Percentiles rank a stretch among this genome's conserved stretches.
phyloP scores from a whole-genome alignment of 768 basidiomycete genomes.

The Floccularia luteovirens region DNA sequence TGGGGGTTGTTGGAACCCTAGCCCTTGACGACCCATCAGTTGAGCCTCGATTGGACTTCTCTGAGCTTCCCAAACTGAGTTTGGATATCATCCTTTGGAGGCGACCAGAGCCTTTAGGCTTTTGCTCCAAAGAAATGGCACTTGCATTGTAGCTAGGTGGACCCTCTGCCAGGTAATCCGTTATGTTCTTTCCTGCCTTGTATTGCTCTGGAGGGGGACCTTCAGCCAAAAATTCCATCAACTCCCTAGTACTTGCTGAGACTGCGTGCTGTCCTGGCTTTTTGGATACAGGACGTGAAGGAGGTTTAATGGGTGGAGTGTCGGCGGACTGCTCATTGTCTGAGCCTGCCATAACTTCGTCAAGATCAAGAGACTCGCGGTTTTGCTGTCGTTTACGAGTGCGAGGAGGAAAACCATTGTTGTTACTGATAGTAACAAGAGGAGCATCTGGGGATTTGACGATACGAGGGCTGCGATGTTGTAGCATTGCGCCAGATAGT shows the following conservation, averaged over 20 bases:
- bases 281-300: slow-evolving; percentile 10
- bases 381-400: slow-evolving; percentile 47
- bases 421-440: slow-evolving; percentile 6
- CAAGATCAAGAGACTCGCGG: slow-evolving; percentile 65
- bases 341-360: slow-evolving; percentile 66
- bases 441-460: slow-evolving; percentile 12
- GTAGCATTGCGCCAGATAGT: slow-evolving; percentile 18
- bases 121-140: slow-evolving; percentile 28
- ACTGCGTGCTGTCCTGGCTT: slow-evolving; percentile 17
- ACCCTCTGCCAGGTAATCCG: slow-evolving; percentile 53
- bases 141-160: slow-evolving; percentile 33
- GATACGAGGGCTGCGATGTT: slow-evolving; percentile 15
- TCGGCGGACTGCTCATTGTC: slow-evolving; percentile 43
- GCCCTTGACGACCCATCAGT: slow-evolving; percentile 10
- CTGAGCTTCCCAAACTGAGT: slow-evolving; percentile 44
- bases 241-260: slow-evolving; percentile 40
- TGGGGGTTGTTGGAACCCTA: slow-evolving; percentile 7
- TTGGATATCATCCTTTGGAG: slow-evolving; percentile 82
- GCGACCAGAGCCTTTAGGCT: slow-evolving; percentile 49
- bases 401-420: slow-evolving; percentile 34
- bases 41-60: slow-evolving; percentile 19
- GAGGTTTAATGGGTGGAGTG: slow-evolving; percentile 12
- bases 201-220: slow-evolving; percentile 46
- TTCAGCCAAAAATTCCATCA: slow-evolving; percentile 50
- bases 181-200: slow-evolving; percentile 36